phyloP scores from a whole-genome alignment of 202 grass and related monocot genomes.

The Panicum virgatum region DNA sequence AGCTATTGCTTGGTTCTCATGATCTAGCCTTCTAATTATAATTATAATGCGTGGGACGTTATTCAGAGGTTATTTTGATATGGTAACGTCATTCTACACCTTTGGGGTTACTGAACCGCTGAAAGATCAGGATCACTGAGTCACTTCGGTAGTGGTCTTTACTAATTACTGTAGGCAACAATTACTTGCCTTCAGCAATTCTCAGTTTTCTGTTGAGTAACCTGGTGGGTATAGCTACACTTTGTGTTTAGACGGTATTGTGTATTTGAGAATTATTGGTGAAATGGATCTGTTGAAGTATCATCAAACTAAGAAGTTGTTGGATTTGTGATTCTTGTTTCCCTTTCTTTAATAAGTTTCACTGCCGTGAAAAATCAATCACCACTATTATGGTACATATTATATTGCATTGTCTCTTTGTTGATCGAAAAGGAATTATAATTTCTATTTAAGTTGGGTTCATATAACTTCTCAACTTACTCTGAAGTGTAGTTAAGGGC shows the following conservation, averaged over 20 bases:
- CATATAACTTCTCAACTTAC: neutral
- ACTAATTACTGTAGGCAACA: neutral
- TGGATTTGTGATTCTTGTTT: neutral
- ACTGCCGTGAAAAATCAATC: neutral
- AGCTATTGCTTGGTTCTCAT: neutral
- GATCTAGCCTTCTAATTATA: neutral
- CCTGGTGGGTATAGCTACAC: neutral
- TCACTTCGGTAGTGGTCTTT: neutral
- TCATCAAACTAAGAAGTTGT: neutral
- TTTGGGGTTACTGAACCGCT: neutral
- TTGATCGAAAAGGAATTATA: neutral
- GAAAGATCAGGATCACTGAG: neutral
- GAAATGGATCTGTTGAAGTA: neutral
- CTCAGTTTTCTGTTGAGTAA: neutral
- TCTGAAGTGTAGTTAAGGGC: neutral
- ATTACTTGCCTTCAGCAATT: neutral
- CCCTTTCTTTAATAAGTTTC: neutral
- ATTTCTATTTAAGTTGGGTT: neutral
- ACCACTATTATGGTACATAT: neutral
- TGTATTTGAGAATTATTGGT: neutral
- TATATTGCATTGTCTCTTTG: neutral
- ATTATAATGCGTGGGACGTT: neutral
- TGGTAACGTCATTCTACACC: neutral
- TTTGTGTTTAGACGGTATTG: neutral
- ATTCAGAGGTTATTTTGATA: neutral